Percentiles rank a stretch among this genome's conserved stretches.
These are phyloP conservation scores for Neopestalotiopsis clavispora DNA, from an alignment of 2,329 filamentous ascomycete genomes.

Conservation along the genomic window DNA sequence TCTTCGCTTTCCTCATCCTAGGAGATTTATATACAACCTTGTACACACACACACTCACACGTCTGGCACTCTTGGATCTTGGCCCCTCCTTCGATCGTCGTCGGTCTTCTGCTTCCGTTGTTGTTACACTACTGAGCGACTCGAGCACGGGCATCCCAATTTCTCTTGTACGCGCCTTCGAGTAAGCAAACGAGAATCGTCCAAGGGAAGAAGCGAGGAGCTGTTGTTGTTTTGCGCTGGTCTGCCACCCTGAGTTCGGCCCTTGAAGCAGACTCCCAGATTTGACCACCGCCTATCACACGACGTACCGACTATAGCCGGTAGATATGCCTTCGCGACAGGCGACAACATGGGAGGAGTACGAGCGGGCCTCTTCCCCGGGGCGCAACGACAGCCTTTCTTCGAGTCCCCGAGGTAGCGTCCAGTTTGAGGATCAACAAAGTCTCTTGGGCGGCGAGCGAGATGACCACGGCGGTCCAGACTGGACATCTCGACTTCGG, in stretches of 20 bases:
- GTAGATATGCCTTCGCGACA: conserved; percentile 27
- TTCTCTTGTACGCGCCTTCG: not conserved
- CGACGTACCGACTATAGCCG: not conserved
- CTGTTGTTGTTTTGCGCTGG: not conserved
- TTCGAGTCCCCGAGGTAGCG: conserved; percentile 44
- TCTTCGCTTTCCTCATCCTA: not conserved
- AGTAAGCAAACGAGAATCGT: not conserved
- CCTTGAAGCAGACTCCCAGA: not conserved
- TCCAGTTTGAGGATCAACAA: conserved; percentile 47
- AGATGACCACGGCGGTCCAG: conserved; percentile 38
- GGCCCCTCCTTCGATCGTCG: not conserved
- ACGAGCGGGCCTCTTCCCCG: conserved; percentile 47
- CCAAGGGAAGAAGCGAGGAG: not conserved
- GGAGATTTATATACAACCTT: not conserved
- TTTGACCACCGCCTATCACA: not conserved
- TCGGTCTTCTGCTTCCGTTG: not conserved
- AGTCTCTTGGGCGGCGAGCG: conserved; percentile 49
- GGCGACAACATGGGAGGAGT: conserved; percentile 50
- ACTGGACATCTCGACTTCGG: conserved; percentile 34
- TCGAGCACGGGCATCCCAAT: not conserved
- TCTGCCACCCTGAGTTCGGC: not conserved
- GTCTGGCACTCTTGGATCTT: not conserved
- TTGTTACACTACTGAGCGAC: not conserved
- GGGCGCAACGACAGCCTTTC: conserved; percentile 44
- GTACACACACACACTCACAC: not conserved